Percentiles rank a stretch among this genome's conserved stretches.
phyloP scores from a whole-genome alignment of 2,329 filamentous ascomycete genomes.

The Hypocrella siamensis region DNA sequence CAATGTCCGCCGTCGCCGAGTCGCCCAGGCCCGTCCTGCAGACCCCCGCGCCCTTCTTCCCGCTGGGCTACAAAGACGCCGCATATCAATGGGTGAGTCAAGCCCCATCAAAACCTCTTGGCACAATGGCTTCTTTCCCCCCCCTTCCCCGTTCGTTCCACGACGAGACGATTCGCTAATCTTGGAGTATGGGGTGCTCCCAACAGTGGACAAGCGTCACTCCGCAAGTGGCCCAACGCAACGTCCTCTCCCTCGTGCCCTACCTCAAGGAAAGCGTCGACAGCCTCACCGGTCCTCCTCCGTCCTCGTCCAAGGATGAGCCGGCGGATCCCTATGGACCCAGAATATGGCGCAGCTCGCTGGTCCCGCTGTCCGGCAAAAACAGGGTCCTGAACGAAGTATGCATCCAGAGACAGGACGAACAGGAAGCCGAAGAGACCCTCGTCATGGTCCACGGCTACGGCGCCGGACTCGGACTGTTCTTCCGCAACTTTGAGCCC shows the following conservation, averaged over 20 bases:
- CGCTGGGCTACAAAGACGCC: constrained; percentile 80
- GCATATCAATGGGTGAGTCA: constrained; percentile 74
- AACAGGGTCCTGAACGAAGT: constrained; percentile 86
- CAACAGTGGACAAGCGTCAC: constrained; percentile 70
- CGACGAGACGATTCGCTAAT: too few species aligned
- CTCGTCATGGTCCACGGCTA: constrained; percentile 96
- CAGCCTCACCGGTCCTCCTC: constrained; percentile 33
- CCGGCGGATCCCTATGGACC: constrained; percentile 69
- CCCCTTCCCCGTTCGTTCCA: too few species aligned
- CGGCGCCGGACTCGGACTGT: constrained; percentile 89
- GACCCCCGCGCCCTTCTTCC: constrained; percentile 43
- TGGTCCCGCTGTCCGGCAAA: constrained; percentile 74
- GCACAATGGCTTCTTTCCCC: too few species aligned
- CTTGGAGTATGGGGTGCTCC: too few species aligned
- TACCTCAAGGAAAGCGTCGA: constrained; percentile 64
- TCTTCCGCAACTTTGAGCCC: constrained; percentile 94
- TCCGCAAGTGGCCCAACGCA: constrained; percentile 71
- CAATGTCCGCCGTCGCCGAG: constrained; percentile 18
- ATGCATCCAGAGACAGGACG: constrained; percentile 68
- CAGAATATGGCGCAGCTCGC: constrained; percentile 69
- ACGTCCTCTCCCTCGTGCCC: constrained; percentile 73
- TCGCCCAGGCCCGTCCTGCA: constrained; percentile 8
- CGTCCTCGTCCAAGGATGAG: too few species aligned
- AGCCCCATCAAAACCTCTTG: too few species aligned
- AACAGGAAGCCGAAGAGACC: constrained; percentile 62